Evolutionary conservation across 495 filamentous ascomycete species (phyloP), one percentile per base, ranked within the genome.

Genomic region (Talaromyces thailandensis): DNA sequence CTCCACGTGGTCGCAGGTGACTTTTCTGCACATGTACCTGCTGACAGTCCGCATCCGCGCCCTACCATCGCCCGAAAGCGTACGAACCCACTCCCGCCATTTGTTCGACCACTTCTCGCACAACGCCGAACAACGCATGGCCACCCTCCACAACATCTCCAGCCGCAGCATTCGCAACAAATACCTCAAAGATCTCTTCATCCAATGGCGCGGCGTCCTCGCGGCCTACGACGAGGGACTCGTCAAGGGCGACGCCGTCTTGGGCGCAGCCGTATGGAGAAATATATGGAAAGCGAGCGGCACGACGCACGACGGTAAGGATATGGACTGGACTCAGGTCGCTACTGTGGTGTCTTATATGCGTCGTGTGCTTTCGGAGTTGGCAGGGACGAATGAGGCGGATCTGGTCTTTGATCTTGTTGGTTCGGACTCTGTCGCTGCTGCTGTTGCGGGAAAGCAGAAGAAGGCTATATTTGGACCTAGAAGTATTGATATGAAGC

Each of bases 11-110:
- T 88, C 95, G 6, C 94, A 97, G 70, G 85, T 98, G 45, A 93
- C 92, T 21, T 92, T 98, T 78, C 82, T 98, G 14, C 92, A 98
- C 77, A 89, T 98, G 86, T 97, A 96, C 78, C 82, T 96, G 57
- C 73, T 97, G 45, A 88, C 88, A n/a, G 88, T 89, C n/a, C 88
- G 93, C 48, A 76, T 97, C 53, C 89, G 94, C 56, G 81, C 81
- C 63, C 82, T 94, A 62, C 88, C 88, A 23, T 71, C 79, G 3
- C 74, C 73, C n/a, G 80, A 86, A 23, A 81, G 79, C 28, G 64
- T 79, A 40, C 77, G 76, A 57, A 77, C 79, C 11, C 92, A 88
- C 79, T 85, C 88, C 60, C 89, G 89, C 63, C 86, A 92, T 69
- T 79, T 90, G 43, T 84, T 94, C 32, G 90, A 98, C 73, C 92